Evolutionary conservation across 306 rosid genomes (phyloP), one percentile per base, ranked within the genome.

Genomic region (Fragaria nilgerrensis): DNA sequence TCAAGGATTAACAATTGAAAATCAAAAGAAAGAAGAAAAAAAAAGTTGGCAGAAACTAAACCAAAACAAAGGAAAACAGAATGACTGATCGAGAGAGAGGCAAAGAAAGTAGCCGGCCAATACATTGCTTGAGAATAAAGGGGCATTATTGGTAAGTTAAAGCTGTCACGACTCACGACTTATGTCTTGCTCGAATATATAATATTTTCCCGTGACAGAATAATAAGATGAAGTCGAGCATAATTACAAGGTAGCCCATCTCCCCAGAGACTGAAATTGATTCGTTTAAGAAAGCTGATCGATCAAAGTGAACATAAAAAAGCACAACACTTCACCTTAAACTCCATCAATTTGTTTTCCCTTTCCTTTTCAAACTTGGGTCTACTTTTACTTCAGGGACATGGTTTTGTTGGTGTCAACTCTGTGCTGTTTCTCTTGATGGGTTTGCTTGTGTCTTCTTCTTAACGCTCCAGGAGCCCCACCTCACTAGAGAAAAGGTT

Each of bases 121-220:
- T 8, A 25, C 25, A 62, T 77, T 61, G 82, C 70, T 80, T 73
- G 68, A 75, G 34, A 75, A 61, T 12, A 59, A 76, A 76, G 79
- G 77, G 87, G 83, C 72, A 80, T 74, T 78, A 70, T 69, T 20
- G 83, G 73, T 10, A 70, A 70, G 82, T 29, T 63, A 73, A 63
- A 48, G 80, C 74, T 77, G 80, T 67, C 80, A 59, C 36, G 68
- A 75, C 75, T 67, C 80, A 59, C 36, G 68, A 75, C 75, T 72
- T 68, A 16, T 68, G 55, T 77, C 68, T 23, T 68, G 45, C 50
- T 67, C 48, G 36, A 74, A 39, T 22, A 29, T 76, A 77, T 36
- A 25, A 62, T 4, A 63, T 34, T 70, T 20, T 43, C 73, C 49
- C 75, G 80, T 75, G 80, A 81, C 75, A 75, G 73, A 41, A 53